A percentile compares a stretch with the other conserved stretches of the same genome.
Evolutionary conservation across 2,329 filamentous ascomycete genomes (phyloP).

Genomic region (Podosphaera xanthii): DNA sequence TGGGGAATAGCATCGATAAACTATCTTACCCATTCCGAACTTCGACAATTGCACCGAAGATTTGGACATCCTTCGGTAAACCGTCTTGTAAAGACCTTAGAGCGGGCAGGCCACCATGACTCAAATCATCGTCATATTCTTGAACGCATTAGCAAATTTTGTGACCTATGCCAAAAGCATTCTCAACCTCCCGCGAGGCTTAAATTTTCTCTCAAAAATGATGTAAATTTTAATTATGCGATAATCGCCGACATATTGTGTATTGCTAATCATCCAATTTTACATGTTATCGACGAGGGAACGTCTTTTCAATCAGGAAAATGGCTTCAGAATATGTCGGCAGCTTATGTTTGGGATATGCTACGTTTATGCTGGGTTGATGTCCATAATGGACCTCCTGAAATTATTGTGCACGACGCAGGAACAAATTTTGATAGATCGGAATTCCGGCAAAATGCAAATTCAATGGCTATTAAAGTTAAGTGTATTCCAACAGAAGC

Average conservation of each 20-base stretch:
- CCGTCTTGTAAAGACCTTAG: neutral
- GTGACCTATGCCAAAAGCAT: neutral
- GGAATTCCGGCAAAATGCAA: too few relatives aligned
- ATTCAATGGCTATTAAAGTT: too few relatives aligned
- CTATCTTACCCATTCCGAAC: neutral
- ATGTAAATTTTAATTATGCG: slow-evolving; percentile 2
- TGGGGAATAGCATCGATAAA: neutral
- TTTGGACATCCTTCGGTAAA: neutral
- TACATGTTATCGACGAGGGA: slow-evolving; percentile 2
- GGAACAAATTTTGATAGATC: too few relatives aligned
- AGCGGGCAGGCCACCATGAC: neutral
- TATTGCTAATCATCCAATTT: neutral
- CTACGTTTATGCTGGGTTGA: slow-evolving; percentile 3
- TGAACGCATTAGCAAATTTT: neutral
- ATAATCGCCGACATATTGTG: neutral
- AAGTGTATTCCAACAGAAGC: too few relatives aligned
- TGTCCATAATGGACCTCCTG: too few relatives aligned
- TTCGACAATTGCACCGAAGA: neutral
- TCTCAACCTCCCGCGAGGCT: neutral
- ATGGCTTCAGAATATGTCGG: neutral
- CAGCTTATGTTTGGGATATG: slow-evolving; percentile 1
- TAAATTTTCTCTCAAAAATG: neutral
- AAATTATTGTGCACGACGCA: too few relatives aligned
- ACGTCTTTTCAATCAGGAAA: slow-evolving; percentile 1
- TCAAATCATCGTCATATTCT: neutral